Evolutionary conservation across 495 filamentous ascomycete species (phyloP).

Genomic region (Hyaloscypha hepaticicola): DNA sequence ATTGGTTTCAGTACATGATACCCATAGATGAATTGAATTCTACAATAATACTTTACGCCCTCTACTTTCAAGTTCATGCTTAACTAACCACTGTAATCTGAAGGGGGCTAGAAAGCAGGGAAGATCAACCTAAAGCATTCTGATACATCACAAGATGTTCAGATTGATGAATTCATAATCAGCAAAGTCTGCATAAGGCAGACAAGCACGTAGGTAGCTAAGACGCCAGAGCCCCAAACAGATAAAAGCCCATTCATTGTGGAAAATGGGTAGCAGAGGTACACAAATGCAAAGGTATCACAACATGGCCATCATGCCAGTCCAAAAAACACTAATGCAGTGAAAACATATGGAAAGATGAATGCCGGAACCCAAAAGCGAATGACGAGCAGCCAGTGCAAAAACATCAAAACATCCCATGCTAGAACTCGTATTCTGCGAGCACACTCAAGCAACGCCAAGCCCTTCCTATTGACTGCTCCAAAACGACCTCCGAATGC

Average conservation of each 20-base stretch:
- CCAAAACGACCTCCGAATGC: conserved; percentile 34
- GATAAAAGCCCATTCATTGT: neutral
- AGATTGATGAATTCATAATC: conserved; percentile 8
- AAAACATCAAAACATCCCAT: conserved; percentile 17
- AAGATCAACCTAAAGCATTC: too few relatives aligned
- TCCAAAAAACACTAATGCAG: conserved; percentile 26
- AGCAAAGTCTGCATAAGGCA: conserved; percentile 19
- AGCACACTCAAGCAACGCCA: conserved; percentile 24
- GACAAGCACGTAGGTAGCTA: conserved; percentile 10
- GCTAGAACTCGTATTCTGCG: conserved; percentile 27
- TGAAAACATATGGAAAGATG: conserved; percentile 15
- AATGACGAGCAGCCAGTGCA: conserved; percentile 3
- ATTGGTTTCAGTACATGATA: neutral
- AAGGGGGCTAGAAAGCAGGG: too few relatives aligned
- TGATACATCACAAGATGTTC: conserved; percentile 5
- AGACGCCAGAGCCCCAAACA: neutral
- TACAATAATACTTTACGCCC: too few relatives aligned
- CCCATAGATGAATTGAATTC: neutral
- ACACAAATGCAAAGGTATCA: conserved; percentile 29
- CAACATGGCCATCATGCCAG: conserved; percentile 12
- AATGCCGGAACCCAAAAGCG: conserved; percentile 21
- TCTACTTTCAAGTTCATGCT: too few relatives aligned
- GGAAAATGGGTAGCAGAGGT: conserved; percentile 2
- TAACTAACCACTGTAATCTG: too few relatives aligned
- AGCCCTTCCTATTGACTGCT: conserved; percentile 19